Conservation (phyloP, 441 rosid species). For the Pelargonium australe region DNA sequence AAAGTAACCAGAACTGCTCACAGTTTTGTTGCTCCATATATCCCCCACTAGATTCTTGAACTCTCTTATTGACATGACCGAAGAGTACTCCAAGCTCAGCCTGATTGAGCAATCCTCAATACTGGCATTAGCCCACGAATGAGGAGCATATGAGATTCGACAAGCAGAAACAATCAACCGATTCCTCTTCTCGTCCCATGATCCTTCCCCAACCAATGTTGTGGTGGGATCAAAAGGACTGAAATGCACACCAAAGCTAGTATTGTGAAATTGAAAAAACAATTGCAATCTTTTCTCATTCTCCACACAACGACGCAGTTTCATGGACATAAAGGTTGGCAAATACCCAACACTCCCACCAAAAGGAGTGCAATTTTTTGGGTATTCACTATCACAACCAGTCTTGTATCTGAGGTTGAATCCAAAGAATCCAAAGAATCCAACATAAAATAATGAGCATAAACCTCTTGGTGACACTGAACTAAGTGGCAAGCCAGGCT, state of each 20-base stretch:
- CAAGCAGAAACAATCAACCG: slow-evolving; percentile 23
- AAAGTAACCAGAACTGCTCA: slow-evolving; percentile 29
- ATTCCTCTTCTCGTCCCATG: slow-evolving; percentile 31
- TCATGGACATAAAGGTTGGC: slow-evolving; percentile 21
- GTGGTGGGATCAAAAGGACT: slow-evolving; percentile 21
- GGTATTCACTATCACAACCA: slow-evolving; percentile 20
- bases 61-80: slow-evolving; percentile 26
- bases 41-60: slow-evolving; percentile 20
- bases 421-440: slow-evolving; percentile 11
- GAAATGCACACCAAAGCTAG: neutral
- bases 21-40: slow-evolving; percentile 25
- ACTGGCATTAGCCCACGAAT: slow-evolving; percentile 26
- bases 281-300: slow-evolving; percentile 23
- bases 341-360: slow-evolving; percentile 8
- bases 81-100: slow-evolving; percentile 26
- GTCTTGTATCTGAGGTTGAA: slow-evolving; percentile 21
- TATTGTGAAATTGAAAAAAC: slow-evolving; percentile 22
- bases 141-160: slow-evolving; percentile 17
- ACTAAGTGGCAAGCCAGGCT: slow-evolving; percentile 13
- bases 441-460: slow-evolving; percentile 20
- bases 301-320: slow-evolving; percentile 19
- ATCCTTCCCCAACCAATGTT: slow-evolving; percentile 34
- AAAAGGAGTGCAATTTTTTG: slow-evolving; percentile 26
- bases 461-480: slow-evolving; percentile 12
- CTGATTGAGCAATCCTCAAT: slow-evolving; percentile 35